Evolutionary conservation across 352 stramenopile species (phyloP).

Genomic region (Phytophthora foliorum): DNA sequence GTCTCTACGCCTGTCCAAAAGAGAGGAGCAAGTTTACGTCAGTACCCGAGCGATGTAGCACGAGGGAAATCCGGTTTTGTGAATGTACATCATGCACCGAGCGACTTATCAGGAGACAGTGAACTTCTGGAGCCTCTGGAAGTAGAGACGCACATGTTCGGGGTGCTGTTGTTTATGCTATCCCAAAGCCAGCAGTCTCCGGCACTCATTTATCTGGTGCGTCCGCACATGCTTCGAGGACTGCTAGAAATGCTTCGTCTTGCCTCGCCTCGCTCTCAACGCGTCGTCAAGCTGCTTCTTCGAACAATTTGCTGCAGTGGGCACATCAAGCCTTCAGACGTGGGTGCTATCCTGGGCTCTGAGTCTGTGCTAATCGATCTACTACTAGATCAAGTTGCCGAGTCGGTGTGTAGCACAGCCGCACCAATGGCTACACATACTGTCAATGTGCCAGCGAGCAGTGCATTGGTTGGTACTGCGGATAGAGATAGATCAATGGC

Average conservation of each 20-base stretch:
- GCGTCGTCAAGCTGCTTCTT: conserved; percentile 86
- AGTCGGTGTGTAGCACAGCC: conserved; percentile 85
- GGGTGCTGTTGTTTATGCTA: conserved; percentile 81
- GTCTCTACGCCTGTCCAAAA: conserved; percentile 82
- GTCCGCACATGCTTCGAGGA: conserved; percentile 71
- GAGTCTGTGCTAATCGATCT: conserved; percentile 87
- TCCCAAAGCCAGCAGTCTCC: conserved; percentile 78
- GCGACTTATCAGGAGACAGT: conserved; percentile 42
- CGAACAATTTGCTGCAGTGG: conserved; percentile 77
- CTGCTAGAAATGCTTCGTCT: conserved; percentile 82
- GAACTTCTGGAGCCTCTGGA: conserved; percentile 80
- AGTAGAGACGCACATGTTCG: conserved; percentile 80
- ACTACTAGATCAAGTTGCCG: conserved; percentile 87
- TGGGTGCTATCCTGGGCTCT: conserved; percentile 79
- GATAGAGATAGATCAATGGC: conserved; percentile 36
- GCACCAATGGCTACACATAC: conserved; percentile 67
- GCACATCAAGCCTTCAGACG: conserved; percentile 69
- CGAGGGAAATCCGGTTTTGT: conserved; percentile 54
- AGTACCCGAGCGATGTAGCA: conserved; percentile 54
- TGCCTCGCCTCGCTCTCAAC: conserved; percentile 79
- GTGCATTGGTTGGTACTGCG: conserved; percentile 15
- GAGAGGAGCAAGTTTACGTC: conserved; percentile 52
- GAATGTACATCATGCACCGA: conserved; percentile 43
- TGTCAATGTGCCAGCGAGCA: conserved; percentile 53
- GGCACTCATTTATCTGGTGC: conserved; percentile 67